Evolutionary conservation across 2,329 filamentous ascomycete genomes (phyloP), one percentile per base, ranked within the genome.

Genomic region (Lithohypha guttulata): DNA sequence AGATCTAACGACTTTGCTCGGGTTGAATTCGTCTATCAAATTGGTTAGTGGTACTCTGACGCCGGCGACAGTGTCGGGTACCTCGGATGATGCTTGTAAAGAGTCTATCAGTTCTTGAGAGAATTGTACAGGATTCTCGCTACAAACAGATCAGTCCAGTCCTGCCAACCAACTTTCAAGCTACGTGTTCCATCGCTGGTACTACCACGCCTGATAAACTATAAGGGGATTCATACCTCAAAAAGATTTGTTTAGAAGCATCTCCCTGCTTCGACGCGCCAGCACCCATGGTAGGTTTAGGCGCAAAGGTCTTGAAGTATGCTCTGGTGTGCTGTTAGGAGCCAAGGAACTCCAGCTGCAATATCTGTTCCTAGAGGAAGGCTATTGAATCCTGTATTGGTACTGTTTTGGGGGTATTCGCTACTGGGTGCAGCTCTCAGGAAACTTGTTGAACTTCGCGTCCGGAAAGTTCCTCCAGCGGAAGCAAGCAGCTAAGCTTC

Each of bases 11-110:
- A 70, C 64, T 84, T 84, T 54, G 81, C 73, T 58, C 89, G 86
- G 49, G 85, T 87, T 44, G 79, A 77, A 66, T 96, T 87, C 63
- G 82, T 89, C 89, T 96, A 58, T 43, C 9, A 30, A 14, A 28
- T 18, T 13, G 26, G 42, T 28, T 23, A 18, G 22, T 15, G 19
- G 35, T 19, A 6, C 21, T 42, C 30, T 34, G 27, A 25, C 31
- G 32, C 43, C 34, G 19, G 27, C 34, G 36, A 28, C 30, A 13
- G 19, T 30, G 27, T 17, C 34, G 51, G 65, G 55, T 73, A 94
- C 87, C 77, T 95, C 86, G 53, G 81, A 73, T 67, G 77, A 93
- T 46, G 77, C 75, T 61, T 94, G 84, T 45, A 96, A 71, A 45
- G 79, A 77, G 55, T 93, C 79, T 54, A 93, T 72, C 55, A 95